Base-by-base conservation (phyloP, 225 moss, liverwort and hornwort genomes). In the Sphagnum contortum region DNA sequence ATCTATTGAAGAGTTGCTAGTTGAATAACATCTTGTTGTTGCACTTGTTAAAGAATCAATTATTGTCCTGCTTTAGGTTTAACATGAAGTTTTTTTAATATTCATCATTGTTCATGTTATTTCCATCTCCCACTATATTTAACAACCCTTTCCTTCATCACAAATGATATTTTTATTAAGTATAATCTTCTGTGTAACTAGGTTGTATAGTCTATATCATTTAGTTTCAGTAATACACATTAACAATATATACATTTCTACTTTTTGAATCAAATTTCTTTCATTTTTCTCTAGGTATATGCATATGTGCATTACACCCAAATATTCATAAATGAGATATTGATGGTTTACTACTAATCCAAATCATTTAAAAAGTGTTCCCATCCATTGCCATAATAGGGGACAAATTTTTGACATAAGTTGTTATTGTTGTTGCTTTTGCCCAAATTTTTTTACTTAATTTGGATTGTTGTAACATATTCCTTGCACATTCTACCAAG, bases 281-380 rank as follows among this genome's bases (percentile, higher is more conserved):
- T 1, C 58, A 12, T 5, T 5, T 59, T 12, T 12, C 44, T 8
- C 44, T 9, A 4, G 58, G 58, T 5, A 59, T 59, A 59, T 4
- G 44, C 44, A 9, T 48, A 47, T 68, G 50, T 48, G 67, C 55
- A 56, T 12, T 12, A 12, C 57, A 68, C 3, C 68, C 45, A 48
- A 68, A 68, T 6, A 59, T 12, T 12, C 45, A 11, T 14, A 59
- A 48, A 12, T 68, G 57, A 11, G 11, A 47, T 11, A 68, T 58
- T 14, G 8, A 58, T 3, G 58, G 57, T 48, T 48, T 48, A 45
- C 12, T 47, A 5, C 58, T n/a, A 5, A 0, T 59, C 55, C 12
- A 68, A 44, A 12, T 3, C 6, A 58, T 3, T 11, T 57, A 2
- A 9, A 10, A 10, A 3, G 68, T 57, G 10, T n/a, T 59, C 10